Percentiles rank a stretch among this genome's conserved stretches.
These are phyloP conservation scores for Tetraselmis chui DNA, from an alignment of 139 green algal genomes.

Conservation along the genomic window DNA sequence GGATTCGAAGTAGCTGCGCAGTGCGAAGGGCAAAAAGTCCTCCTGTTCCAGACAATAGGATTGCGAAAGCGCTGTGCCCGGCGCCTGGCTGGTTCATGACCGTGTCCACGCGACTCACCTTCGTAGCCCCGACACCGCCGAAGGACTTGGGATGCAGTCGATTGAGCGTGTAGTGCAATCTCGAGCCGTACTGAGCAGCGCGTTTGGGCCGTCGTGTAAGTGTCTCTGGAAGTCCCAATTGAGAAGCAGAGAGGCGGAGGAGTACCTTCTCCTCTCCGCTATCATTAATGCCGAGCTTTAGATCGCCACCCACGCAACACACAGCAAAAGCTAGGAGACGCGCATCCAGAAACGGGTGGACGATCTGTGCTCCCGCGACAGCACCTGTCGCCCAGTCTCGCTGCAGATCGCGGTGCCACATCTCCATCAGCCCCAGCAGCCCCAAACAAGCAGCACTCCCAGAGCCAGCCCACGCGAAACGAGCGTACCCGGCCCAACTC, in stretches of 20 bases:
- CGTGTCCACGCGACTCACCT: background rate
- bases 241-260: background rate
- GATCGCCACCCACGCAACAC: background rate
- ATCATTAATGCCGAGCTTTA: background rate
- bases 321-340: background rate
- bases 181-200: background rate
- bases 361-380: background rate
- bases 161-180: background rate
- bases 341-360: background rate
- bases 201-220: background rate
- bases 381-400: background rate
- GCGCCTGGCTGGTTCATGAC: background rate
- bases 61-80: background rate
- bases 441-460: background rate
- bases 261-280: background rate
- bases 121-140: background rate
- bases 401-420: background rate
- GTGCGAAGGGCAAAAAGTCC: background rate
- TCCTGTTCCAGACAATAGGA: background rate
- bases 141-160: background rate
- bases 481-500: background rate
- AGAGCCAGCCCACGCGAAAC: background rate
- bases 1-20: background rate
- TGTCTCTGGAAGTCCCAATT: background rate
- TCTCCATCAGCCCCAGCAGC: background rate